Evolutionary conservation across 2,329 filamentous ascomycete genomes (phyloP).

Genomic region (Colletotrichum lupini): DNA sequence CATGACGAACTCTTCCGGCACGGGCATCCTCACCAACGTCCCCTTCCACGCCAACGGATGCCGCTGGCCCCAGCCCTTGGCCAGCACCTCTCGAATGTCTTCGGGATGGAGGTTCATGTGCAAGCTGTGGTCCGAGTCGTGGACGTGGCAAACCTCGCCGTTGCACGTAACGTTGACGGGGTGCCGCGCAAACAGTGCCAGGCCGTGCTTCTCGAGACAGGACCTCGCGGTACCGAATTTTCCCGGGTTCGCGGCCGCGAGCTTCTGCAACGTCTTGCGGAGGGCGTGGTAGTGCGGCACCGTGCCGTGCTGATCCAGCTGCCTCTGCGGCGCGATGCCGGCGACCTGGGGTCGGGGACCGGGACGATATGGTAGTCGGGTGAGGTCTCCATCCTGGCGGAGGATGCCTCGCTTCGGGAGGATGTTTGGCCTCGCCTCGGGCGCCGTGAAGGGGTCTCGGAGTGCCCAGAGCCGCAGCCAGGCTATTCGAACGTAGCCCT

Average conservation of each 20-base stretch:
- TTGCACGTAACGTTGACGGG: conserved; percentile 77
- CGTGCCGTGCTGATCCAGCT: conserved; percentile 75
- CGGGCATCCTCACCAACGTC: conserved; percentile 70
- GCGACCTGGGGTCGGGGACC: conserved; percentile 74
- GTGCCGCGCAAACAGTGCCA: conserved; percentile 76
- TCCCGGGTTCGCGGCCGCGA: conserved; percentile 58
- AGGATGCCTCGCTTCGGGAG: conserved; percentile 71
- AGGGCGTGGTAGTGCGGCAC: conserved; percentile 65
- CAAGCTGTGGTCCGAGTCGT: conserved; percentile 80
- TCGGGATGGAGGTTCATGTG: conserved; percentile 84
- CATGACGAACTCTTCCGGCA: conserved; percentile 82
- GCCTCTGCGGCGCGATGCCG: conserved; percentile 85
- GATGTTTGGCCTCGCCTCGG: conserved; percentile 60
- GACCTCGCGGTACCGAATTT: conserved; percentile 72
- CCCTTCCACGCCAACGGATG: conserved; percentile 75
- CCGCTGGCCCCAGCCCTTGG: conserved; percentile 82
- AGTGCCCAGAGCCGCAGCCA: conserved; percentile 78
- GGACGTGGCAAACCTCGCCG: conserved; percentile 86
- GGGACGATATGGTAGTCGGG: conserved; percentile 66
- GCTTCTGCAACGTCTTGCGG: conserved; percentile 60
- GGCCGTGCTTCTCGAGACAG: conserved; percentile 85
- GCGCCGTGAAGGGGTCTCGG: conserved; percentile 74
- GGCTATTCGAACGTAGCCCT: conserved; percentile 79
- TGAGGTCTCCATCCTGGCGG: conserved; percentile 30
- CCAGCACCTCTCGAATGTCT: conserved; percentile 77